phyloP scores from a whole-genome alignment of 108 stramenopile species.

The Stephanodiscus triporus region DNA sequence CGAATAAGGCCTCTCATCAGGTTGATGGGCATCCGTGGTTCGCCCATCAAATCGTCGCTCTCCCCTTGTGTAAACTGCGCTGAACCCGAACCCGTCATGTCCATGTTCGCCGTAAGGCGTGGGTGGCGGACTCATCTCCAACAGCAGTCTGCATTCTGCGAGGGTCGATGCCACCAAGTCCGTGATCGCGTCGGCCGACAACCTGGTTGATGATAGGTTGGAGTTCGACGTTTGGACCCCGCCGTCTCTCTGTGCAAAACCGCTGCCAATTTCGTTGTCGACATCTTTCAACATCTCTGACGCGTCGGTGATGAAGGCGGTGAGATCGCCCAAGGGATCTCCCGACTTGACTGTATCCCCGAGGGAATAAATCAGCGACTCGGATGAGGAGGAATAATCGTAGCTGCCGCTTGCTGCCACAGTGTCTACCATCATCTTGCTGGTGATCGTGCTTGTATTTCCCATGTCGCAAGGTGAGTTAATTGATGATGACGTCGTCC shows the following conservation, averaged over 20 bases:
- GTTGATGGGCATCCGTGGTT: no score
- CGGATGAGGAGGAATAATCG: neutral
- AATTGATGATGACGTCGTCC: neutral
- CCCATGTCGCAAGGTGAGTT: no score
- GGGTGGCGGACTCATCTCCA: slow-evolving; percentile 43
- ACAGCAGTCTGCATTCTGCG: slow-evolving; percentile 40
- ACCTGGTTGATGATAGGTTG: neutral
- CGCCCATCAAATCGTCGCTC: neutral
- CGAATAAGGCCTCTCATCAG: no score
- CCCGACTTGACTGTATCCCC: neutral
- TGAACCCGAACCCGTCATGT: neutral
- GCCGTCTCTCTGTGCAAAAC: neutral
- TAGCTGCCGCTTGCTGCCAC: neutral
- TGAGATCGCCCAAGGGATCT: neutral
- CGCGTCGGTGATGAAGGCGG: neutral
- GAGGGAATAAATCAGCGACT: neutral
- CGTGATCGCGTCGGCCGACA: neutral
- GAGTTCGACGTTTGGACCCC: neutral
- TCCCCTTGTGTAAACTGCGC: neutral
- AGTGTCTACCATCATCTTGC: neutral
- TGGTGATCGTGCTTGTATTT: neutral
- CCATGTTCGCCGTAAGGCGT: slow-evolving; percentile 4
- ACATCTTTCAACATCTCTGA: neutral
- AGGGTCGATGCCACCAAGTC: slow-evolving; percentile 39
- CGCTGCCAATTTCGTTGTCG: no score